Evolutionary conservation across 2,329 filamentous ascomycete species (phyloP), one percentile per base, ranked within the genome.

Genomic region (Lachnellula hyalina): DNA sequence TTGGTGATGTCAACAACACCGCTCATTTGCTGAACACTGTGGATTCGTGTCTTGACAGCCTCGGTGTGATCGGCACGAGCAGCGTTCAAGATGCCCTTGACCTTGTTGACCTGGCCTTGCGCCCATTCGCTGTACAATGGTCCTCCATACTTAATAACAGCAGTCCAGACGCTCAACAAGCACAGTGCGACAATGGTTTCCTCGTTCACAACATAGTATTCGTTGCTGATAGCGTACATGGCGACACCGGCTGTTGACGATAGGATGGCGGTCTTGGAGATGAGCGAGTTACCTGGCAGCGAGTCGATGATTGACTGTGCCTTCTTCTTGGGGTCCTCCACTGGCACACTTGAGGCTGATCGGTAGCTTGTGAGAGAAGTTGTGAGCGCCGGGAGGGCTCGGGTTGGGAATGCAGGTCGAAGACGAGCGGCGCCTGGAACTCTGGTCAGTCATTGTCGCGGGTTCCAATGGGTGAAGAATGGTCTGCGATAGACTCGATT

Each of bases 151-250:
- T 95, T 94, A 79, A 90, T 93, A 68, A 96, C 82, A 61, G 86
- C 90, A 71, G 81, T 87, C 87, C 96, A 99, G 72, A 97, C 89
- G 73, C 87, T 90, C 72, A 97, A 80, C 69, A 99, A 82, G 75
- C 89, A 94, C 78, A 99, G 84, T 65, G 90, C 89, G 71, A 96
- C 89, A 72, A 99, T 89, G 62, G 92, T 89, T 82, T 99, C 94
- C 83, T 99, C 94, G 80, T 99, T 99, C 77, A 99, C 83, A 73
- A 99, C 91, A 78, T 96, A 97, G 81, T 97, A 91, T 84, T 99
- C 94, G 79, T 96, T 99, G 86, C 89, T 95, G 78, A 99, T 91
- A 71, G 91, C 94, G 73, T 94, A 96, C 74, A 96, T 83, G 70
- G 89, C 92, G 68, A 96, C 77, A 77, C 89, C 93, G 70, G 94